phyloP scores from a whole-genome alignment of 805 yeast species.

The Candida vaughaniae region DNA sequence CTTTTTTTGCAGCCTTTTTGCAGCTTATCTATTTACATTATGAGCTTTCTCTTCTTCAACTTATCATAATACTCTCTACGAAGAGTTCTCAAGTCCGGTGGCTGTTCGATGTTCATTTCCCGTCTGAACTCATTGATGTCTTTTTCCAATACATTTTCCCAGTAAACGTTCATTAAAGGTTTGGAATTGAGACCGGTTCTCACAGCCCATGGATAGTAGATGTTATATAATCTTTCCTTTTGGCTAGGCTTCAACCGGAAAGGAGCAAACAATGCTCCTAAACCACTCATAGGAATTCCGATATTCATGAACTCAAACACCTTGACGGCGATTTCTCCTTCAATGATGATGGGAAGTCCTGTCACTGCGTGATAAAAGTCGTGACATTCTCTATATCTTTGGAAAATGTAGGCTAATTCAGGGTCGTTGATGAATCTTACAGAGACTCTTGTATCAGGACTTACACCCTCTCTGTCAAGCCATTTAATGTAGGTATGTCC shows the following conservation, averaged over 20 bases:
- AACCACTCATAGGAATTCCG: constrained; percentile 92
- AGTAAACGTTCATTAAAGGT: constrained; percentile 81
- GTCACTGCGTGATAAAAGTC: constrained; percentile 94
- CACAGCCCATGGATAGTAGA: constrained; percentile 88
- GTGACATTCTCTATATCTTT: constrained; percentile 93
- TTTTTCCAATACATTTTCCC: constrained; percentile 79
- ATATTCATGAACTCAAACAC: constrained; percentile 89
- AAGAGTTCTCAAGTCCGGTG: constrained; percentile 69
- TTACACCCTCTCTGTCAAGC: constrained; percentile 83
- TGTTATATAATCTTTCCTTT: constrained; percentile 58
- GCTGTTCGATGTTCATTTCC: constrained; percentile 71
- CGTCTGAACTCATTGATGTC: constrained; percentile 71
- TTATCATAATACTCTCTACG: constrained; percentile 43
- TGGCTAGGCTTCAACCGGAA: constrained; percentile 65
- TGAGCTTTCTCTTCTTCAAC: constrained; percentile 22
- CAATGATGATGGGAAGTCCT: constrained; percentile 85
- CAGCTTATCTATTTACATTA: neutral
- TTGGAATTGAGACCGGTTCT: constrained; percentile 68
- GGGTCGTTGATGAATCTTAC: constrained; percentile 87
- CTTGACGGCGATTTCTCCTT: constrained; percentile 95
- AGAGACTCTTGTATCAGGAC: constrained; percentile 90
- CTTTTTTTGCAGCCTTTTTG: neutral
- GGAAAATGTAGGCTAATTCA: constrained; percentile 88
- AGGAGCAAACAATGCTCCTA: constrained; percentile 91
- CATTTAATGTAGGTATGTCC: constrained; percentile 80